phyloP scores from a whole-genome alignment of 495 filamentous ascomycete genomes.

The Penicillium canariense region DNA sequence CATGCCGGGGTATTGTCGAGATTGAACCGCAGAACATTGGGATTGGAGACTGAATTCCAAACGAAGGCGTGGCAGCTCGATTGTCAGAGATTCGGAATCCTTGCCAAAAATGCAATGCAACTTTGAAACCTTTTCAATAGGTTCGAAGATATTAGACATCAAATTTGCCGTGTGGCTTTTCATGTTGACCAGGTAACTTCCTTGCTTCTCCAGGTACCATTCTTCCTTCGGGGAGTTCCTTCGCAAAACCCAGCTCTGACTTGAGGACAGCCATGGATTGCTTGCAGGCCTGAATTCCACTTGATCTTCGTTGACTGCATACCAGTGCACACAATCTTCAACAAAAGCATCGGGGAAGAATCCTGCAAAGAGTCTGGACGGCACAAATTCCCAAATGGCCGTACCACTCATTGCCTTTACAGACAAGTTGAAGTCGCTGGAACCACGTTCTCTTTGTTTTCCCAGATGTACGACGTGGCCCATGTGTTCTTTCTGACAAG shows the following conservation, averaged over 20 bases:
- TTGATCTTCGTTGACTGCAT: neutral
- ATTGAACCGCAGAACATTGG: slow-evolving; percentile 35
- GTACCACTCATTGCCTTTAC: neutral
- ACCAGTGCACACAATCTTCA: neutral
- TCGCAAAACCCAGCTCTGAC: slow-evolving; percentile 30
- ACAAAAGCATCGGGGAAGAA: neutral
- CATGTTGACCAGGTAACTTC: slow-evolving; percentile 26
- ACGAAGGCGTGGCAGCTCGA: slow-evolving; percentile 49
- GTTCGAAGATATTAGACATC: slow-evolving; percentile 32
- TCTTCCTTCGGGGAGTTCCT: neutral
- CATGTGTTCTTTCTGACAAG: neutral
- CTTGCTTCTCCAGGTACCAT: slow-evolving; percentile 13
- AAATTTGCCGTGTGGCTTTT: slow-evolving; percentile 25
- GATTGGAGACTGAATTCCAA: slow-evolving; percentile 47
- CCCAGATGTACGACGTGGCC: neutral
- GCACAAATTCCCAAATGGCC: neutral
- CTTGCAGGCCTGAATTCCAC: slow-evolving; percentile 50
- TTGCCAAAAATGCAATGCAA: slow-evolving; percentile 30
- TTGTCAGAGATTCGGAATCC: slow-evolving; percentile 23
- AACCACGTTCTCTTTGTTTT: neutral
- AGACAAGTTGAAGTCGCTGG: neutral
- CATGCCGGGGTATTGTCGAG: slow-evolving; percentile 55
- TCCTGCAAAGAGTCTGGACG: neutral
- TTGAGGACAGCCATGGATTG: slow-evolving; percentile 40
- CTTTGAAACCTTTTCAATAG: slow-evolving; percentile 31